These are phyloP conservation scores for Microstroma glucosiphilum DNA, from an alignment of 1,284 basidiomycete species.

Conservation along the genomic window DNA sequence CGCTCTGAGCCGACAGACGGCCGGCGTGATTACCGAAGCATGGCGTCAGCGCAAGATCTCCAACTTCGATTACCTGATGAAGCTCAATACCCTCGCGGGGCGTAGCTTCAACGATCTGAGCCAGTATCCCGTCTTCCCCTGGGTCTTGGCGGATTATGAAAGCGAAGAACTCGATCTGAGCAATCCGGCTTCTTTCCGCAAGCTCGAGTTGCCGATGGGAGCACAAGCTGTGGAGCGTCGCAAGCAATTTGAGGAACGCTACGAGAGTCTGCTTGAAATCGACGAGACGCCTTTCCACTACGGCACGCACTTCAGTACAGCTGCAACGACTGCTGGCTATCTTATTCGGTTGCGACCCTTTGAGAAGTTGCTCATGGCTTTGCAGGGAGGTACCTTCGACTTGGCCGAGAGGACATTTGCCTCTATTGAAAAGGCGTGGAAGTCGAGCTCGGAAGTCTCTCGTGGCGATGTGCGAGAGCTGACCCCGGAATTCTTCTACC, in stretches of 20 bases:
- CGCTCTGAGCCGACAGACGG: constrained; percentile 27
- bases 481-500: constrained; percentile 79
- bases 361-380: constrained; percentile 32
- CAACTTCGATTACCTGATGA: constrained; percentile 50
- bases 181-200: constrained; percentile 65
- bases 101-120: constrained; percentile 64
- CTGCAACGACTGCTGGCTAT: constrained; percentile 94
- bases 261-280: constrained; percentile 65
- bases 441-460: constrained; percentile 76
- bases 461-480: constrained; percentile 90
- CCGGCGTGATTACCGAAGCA: constrained; percentile 38
- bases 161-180: constrained; percentile 69
- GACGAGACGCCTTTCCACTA: constrained; percentile 55
- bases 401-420: constrained; percentile 86
- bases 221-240: constrained; percentile 67
- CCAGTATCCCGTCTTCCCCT: constrained; percentile 87
- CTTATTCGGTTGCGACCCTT: constrained; percentile 76
- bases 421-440: constrained; percentile 65
- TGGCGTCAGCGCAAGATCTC: constrained; percentile 44
- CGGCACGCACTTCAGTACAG: constrained; percentile 87
- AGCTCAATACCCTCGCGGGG: constrained; percentile 48
- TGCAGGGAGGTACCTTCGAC: constrained; percentile 70
- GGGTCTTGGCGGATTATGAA: constrained; percentile 79
- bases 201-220: constrained; percentile 83
- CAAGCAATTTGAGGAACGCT: constrained; percentile 58